Evolutionary conservation across 2,329 filamentous ascomycete genomes (phyloP).

Genomic region (Xylariaceae sp.): DNA sequence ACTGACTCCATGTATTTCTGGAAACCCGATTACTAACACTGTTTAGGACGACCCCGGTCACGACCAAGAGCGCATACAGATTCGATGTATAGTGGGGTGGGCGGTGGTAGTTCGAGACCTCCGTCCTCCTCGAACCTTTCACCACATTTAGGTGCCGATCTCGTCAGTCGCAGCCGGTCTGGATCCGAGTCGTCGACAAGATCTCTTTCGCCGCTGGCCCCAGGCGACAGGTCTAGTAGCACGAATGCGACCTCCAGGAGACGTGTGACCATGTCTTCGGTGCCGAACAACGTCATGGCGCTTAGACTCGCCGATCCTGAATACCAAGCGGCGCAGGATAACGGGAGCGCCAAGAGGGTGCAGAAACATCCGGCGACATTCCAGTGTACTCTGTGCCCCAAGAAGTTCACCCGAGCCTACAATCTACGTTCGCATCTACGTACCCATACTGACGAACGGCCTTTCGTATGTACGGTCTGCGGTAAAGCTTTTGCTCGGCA

Average conservation of each 20-base stretch:
- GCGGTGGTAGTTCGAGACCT: slow-evolving; percentile 36
- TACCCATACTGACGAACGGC: slow-evolving; percentile 94
- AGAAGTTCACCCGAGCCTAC: slow-evolving; percentile 93
- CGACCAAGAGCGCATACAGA: slow-evolving; percentile 55
- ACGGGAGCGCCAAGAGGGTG: slow-evolving; percentile 67
- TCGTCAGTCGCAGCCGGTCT: slow-evolving; percentile 37
- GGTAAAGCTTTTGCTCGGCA: slow-evolving; percentile 96
- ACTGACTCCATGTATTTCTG: slow-evolving; percentile 5
- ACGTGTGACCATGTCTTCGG: slow-evolving; percentile 60
- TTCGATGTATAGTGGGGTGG: slow-evolving; percentile 49
- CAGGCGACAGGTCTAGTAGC: slow-evolving; percentile 49
- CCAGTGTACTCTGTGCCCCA: slow-evolving; percentile 88
- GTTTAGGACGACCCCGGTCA: slow-evolving; percentile 43
- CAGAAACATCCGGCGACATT: slow-evolving; percentile 98
- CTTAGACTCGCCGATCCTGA: slow-evolving; percentile 85
- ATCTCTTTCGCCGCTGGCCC: slow-evolving; percentile 56
- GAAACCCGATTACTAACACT: slow-evolving; percentile 21
- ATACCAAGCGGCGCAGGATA: slow-evolving; percentile 61
- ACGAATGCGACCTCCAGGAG: slow-evolving; percentile 42
- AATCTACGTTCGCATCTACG: slow-evolving; percentile 92
- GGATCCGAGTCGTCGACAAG: slow-evolving; percentile 38
- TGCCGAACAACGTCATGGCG: slow-evolving; percentile 66
- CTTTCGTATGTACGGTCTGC: slow-evolving; percentile 95
- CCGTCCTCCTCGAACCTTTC: slow-evolving; percentile 42
- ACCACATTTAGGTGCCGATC: slow-evolving; percentile 45